A percentile compares a stretch with the other conserved stretches of the same genome.
Conservation (phyloP, 2,329 filamentous ascomycete species). For the Ceratocystis cubensis region DNA sequence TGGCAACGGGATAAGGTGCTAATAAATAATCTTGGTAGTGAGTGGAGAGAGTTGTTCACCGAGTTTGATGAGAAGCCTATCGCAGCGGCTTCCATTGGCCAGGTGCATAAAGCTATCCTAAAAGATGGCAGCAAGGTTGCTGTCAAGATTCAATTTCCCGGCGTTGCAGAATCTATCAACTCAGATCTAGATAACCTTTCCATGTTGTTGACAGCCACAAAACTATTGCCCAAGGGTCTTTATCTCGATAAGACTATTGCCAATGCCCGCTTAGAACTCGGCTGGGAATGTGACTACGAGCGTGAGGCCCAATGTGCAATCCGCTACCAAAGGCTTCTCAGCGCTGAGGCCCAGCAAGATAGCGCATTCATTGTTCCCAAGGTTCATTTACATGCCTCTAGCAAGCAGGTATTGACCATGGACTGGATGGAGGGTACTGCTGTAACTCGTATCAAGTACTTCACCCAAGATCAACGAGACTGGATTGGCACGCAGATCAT, state of each 20-base stretch:
- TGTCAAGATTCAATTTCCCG: slow-evolving; percentile 95
- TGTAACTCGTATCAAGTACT: slow-evolving; percentile 64
- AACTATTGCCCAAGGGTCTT: slow-evolving; percentile 77
- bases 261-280: slow-evolving; percentile 81
- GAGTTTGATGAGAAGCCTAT: slow-evolving; percentile 86
- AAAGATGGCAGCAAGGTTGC: slow-evolving; percentile 66
- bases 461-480: slow-evolving; percentile 75
- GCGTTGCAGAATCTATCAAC: slow-evolving; percentile 89
- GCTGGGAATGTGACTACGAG: slow-evolving; percentile 92
- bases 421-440: slow-evolving; percentile 77
- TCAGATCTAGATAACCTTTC: slow-evolving; percentile 91
- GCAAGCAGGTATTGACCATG: slow-evolving; percentile 81
- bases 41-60: slow-evolving; percentile 74
- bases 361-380: slow-evolving; percentile 68
- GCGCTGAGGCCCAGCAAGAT: slow-evolving; percentile 35
- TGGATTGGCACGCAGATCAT: slow-evolving; percentile 95
- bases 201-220: slow-evolving; percentile 78
- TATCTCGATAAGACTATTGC: slow-evolving; percentile 96
- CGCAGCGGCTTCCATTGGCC: slow-evolving; percentile 90
- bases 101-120: slow-evolving; percentile 78
- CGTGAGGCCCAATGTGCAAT: slow-evolving; percentile 73
- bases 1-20: slow-evolving; percentile 85
- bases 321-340: slow-evolving; percentile 65
- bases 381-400: slow-evolving; percentile 66
- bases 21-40: slow-evolving; percentile 58